Percentiles rank a stretch among this genome's conserved stretches.
Conservation (phyloP, 192 early-diverging fungal genomes). For the Geranomyces michiganensis region DNA sequence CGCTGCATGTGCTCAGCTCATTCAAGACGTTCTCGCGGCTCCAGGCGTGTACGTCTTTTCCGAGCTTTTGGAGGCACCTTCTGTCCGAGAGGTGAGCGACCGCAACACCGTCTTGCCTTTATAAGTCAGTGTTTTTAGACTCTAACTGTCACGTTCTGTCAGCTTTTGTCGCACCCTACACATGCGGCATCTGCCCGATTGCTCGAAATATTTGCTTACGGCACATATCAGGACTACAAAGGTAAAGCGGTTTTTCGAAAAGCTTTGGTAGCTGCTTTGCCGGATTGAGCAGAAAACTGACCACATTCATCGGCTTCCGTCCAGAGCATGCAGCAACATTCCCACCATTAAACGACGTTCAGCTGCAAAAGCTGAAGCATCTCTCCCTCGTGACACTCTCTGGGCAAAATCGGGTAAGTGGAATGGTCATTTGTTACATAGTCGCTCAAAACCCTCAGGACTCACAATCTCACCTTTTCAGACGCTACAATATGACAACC, state of each 20-base stretch:
- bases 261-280: too few relatives aligned
- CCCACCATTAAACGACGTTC: slow-evolving; percentile 33
- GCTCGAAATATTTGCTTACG: slow-evolving; percentile 79
- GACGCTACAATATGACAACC: slow-evolving; percentile 69
- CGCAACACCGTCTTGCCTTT: not conserved
- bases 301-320: not conserved
- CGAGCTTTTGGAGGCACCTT: slow-evolving; percentile 72
- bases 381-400: slow-evolving; percentile 81
- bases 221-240: slow-evolving; percentile 77
- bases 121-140: not conserved
- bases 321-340: slow-evolving; percentile 34
- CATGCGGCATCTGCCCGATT: slow-evolving; percentile 51
- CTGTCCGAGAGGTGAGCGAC: slow-evolving; percentile 70
- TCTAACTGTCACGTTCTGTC: not conserved
- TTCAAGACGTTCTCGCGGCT: slow-evolving; percentile 69
- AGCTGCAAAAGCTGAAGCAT: slow-evolving; percentile 60
- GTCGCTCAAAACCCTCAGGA: too few relatives aligned
- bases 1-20: slow-evolving; percentile 69
- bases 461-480: slow-evolving; percentile 29
- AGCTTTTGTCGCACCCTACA: slow-evolving; percentile 44
- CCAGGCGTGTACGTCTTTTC: slow-evolving; percentile 80
- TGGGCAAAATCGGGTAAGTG: slow-evolving; percentile 56
- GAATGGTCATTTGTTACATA: too few relatives aligned
- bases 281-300: too few relatives aligned
- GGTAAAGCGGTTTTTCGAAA: slow-evolving; percentile 37